Evolutionary conservation across 257 asterid genomes (phyloP).

Genomic region (Solanum ossicruentum): DNA sequence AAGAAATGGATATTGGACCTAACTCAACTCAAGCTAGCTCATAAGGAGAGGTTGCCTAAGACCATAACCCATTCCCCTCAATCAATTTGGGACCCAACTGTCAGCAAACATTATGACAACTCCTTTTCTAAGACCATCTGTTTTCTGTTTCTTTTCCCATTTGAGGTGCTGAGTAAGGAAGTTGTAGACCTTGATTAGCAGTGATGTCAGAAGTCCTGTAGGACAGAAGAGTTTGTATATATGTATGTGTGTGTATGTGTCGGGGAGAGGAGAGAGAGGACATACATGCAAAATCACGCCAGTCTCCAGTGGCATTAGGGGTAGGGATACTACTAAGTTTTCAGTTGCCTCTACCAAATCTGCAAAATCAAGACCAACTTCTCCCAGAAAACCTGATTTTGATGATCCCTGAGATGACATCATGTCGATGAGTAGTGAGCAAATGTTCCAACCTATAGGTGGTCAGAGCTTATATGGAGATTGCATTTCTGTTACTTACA

Average conservation of each 20-base stretch:
- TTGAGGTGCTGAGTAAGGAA: neutral
- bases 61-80: neutral
- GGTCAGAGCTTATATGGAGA: neutral
- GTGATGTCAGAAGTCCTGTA: neutral
- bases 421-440: neutral
- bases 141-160: neutral
- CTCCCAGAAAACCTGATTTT: conserved; percentile 84
- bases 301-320: conserved; percentile 71
- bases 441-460: neutral
- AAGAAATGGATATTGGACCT: neutral
- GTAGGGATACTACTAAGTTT: conserved; percentile 53
- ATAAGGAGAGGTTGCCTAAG: neutral
- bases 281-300: conserved; percentile 79
- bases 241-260: neutral
- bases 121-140: neutral
- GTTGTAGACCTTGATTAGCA: neutral
- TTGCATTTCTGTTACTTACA: conserved; percentile 32
- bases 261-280: conserved; percentile 10
- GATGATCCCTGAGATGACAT: conserved; percentile 66
- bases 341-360: conserved; percentile 59
- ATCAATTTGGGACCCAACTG: neutral
- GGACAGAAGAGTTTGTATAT: neutral
- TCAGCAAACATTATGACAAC: neutral
- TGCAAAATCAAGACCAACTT: conserved; percentile 81
- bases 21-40: neutral